These are phyloP conservation scores for Pulicaria dysenterica DNA, from an alignment of 129 eudicot species.

Conservation along the genomic window DNA sequence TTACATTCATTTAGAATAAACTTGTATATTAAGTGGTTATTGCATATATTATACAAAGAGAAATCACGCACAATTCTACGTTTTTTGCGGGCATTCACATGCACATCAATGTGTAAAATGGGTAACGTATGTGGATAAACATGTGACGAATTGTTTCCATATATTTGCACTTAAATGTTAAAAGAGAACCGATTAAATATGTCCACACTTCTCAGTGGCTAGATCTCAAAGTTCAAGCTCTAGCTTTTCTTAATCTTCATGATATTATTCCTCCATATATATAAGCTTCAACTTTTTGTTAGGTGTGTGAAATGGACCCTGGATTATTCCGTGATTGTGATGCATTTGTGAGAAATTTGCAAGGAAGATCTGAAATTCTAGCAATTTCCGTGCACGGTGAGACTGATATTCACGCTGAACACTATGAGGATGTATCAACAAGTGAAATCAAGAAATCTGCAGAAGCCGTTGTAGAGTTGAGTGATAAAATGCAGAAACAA, in stretches of 20 bases:
- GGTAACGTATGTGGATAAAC: too few species aligned
- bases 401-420: slow-evolving; percentile 67
- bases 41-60: not conserved
- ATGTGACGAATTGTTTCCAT: too few species aligned
- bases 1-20: not conserved
- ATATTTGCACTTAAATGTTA: too few species aligned
- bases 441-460: slow-evolving; percentile 39
- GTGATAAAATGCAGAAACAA: slow-evolving; percentile 62
- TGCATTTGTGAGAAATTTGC: slow-evolving; percentile 67
- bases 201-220: too few species aligned
- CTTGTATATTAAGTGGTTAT: not conserved
- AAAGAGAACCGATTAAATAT: too few species aligned
- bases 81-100: not conserved
- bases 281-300: not conserved
- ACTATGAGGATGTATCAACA: slow-evolving; percentile 58
- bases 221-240: too few species aligned
- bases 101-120: too few species aligned
- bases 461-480: slow-evolving; percentile 34
- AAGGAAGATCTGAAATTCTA: slow-evolving; percentile 82
- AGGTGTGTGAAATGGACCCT: slow-evolving; percentile 93
- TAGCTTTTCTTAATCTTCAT: too few species aligned
- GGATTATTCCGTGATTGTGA: slow-evolving; percentile 86
- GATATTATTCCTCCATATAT: not conserved
- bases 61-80: too few species aligned
- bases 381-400: slow-evolving; percentile 85